Conservation (phyloP, 2,329 filamentous ascomycete species). For the Ascochyta clinopodiicola region DNA sequence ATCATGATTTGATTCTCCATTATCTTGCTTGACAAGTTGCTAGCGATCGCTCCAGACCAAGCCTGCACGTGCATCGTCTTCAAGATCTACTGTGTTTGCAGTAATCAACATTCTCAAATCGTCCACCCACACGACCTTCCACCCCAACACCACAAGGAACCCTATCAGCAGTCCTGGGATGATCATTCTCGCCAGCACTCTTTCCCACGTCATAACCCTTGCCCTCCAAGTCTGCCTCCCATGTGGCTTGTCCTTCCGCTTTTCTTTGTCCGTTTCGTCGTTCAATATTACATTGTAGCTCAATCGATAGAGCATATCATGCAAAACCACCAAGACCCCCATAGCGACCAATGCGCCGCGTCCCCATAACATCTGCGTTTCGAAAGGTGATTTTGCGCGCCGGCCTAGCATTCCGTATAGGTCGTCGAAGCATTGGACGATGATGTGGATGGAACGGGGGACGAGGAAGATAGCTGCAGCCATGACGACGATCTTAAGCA, state of each 20-base stretch:
- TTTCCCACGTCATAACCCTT: slow-evolving; percentile 6
- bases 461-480: slow-evolving; percentile 15
- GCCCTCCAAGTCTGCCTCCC: background rate
- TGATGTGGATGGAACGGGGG: slow-evolving; percentile 11
- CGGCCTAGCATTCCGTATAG: slow-evolving; percentile 15
- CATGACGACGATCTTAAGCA: background rate
- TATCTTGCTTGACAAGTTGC: background rate
- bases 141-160: background rate
- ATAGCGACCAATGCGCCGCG: background rate
- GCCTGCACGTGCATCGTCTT: slow-evolving; percentile 1
- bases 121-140: background rate
- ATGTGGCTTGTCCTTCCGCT: background rate
- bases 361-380: background rate
- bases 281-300: background rate
- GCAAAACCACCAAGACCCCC: background rate
- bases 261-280: background rate
- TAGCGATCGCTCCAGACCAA: slow-evolving; percentile 10
- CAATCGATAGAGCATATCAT: background rate
- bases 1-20: background rate
- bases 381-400: slow-evolving; percentile 17
- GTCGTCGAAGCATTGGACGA: slow-evolving; percentile 15
- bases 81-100: slow-evolving; percentile 4
- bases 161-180: background rate
- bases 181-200: background rate
- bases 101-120: background rate